Evolutionary conservation across 1,284 basidiomycete species (phyloP).

Genomic region (Boletus semigastroideus): DNA sequence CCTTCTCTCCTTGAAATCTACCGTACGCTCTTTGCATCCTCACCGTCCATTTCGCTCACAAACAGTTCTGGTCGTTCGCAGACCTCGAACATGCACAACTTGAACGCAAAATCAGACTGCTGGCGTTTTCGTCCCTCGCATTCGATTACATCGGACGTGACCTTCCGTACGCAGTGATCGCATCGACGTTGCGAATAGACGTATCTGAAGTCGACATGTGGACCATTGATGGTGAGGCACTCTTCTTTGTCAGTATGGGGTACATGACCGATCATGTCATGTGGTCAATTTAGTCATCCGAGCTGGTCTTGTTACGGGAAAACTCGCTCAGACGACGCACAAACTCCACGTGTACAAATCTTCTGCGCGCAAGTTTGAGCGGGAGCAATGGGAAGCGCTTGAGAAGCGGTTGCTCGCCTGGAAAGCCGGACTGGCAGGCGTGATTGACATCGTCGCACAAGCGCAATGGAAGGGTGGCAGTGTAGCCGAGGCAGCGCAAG

Average conservation of each 20-base stretch:
- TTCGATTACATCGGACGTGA: conserved; percentile 76
- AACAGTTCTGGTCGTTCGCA: conserved; percentile 10
- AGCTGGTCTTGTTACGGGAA: conserved; percentile 77
- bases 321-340: conserved; percentile 82
- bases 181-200: conserved; percentile 67
- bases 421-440: conserved; percentile 69
- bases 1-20: conserved; percentile 54
- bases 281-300: conserved; percentile 69
- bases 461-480: conserved; percentile 38
- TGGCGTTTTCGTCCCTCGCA: conserved; percentile 78
- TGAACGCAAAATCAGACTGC: conserved; percentile 79
- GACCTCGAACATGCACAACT: conserved; percentile 59
- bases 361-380: conserved; percentile 76
- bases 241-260: background rate
- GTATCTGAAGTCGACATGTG: conserved; percentile 80
- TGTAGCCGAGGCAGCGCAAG: conserved; percentile 21
- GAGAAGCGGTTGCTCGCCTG: conserved; percentile 79
- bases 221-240: conserved; percentile 80
- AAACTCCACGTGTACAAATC: conserved; percentile 77
- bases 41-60: background rate
- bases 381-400: conserved; percentile 79
- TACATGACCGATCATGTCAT: background rate
- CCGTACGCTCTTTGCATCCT: conserved; percentile 43
- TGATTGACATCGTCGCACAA: conserved; percentile 66
- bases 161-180: conserved; percentile 74